Evolutionary conservation across 2,329 filamentous ascomycete genomes (phyloP), one percentile per base, ranked within the genome.

Genomic region (Pseudopithomyces chartarum): DNA sequence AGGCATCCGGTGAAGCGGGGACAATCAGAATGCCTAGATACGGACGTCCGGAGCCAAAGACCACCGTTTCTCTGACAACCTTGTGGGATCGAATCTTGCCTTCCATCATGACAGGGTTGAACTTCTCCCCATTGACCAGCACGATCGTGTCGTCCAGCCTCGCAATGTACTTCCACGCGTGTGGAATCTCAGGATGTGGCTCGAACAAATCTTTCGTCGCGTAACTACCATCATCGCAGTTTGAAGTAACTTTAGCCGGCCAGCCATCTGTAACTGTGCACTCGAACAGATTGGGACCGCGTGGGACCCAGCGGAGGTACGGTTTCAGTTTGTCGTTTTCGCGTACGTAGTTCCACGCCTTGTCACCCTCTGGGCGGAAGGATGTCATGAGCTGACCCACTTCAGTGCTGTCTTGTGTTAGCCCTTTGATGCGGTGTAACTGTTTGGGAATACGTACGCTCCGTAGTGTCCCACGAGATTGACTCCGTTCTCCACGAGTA

Each of bases 371-470:
- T 0, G 80, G 76, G 6, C 86, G 77, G 63, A 84, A 82, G 0
- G 84, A 86, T 2, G 84, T 87, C 84, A 87, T 87, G n/a, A 88
- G 73, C 64, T 86, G 84, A 7, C 85, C 86, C 1, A 82, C 84
- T 67, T 89, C 86, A 0, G 86, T 88, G 10, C 80, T 83, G 33
- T 20, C 60, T 29, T 58, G 12, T 11, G n/a, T n/a, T 42, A 13
- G 33, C 13, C 23, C 29, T 36, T 7, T 20, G 6, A 39, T 19
- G 13, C 15, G 26, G 45, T 10, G 15, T n/a, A n/a, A n/a, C n/a
- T 34, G 17, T 6, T 34, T 15, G 15, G 6, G 10, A 12, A 11
- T 39, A 79, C 80, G 71, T 57, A 83, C 81, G 83, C 79, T 65
- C 85, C 85, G 51, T 86, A 87, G 55, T 86, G 82, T 15, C 79